Percentiles rank a stretch among this genome's conserved stretches.
Evolutionary conservation across 768 basidiomycete genomes (phyloP).

Genomic region (Austroboletus festivus): DNA sequence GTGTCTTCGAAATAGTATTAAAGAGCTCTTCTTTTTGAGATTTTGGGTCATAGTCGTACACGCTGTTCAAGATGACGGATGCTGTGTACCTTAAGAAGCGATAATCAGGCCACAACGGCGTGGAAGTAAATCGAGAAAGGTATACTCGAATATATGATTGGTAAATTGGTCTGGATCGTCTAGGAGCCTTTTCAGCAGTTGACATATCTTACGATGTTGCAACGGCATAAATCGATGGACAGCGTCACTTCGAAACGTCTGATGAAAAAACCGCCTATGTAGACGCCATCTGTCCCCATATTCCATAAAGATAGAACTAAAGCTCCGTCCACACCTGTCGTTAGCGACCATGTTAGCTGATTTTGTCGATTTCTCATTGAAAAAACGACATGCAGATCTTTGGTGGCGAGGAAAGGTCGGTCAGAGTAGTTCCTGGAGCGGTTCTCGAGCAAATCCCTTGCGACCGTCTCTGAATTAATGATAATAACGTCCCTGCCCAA

Average conservation of each 20-base stretch:
- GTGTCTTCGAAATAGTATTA: constrained; percentile 4
- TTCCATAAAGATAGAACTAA: constrained; percentile 23
- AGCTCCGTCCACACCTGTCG: constrained; percentile 19
- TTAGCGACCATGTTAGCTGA: background rate
- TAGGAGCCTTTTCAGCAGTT: constrained; percentile 32
- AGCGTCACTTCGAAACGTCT: constrained; percentile 22
- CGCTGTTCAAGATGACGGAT: constrained; percentile 18
- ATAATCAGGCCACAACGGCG: background rate
- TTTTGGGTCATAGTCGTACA: constrained; percentile 20
- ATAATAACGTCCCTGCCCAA: constrained; percentile 46
- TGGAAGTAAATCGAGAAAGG: background rate
- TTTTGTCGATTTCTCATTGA: background rate
- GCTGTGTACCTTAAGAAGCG: constrained; percentile 14
- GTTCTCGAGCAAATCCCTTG: constrained; percentile 45
- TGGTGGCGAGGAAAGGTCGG: constrained; percentile 36
- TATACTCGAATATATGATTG: constrained; percentile 35
- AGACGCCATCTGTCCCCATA: constrained; percentile 35
- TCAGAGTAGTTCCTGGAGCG: constrained; percentile 50
- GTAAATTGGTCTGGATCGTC: constrained; percentile 32
- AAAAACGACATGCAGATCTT: constrained; percentile 3
- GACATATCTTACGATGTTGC: constrained; percentile 29
- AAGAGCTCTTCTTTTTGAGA: constrained; percentile 13
- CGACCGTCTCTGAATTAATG: constrained; percentile 43
- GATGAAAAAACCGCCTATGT: constrained; percentile 29
- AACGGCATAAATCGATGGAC: constrained; percentile 28